Evolutionary conservation across 805 yeast species (phyloP).

Genomic region (Lipomyces orientalis): DNA sequence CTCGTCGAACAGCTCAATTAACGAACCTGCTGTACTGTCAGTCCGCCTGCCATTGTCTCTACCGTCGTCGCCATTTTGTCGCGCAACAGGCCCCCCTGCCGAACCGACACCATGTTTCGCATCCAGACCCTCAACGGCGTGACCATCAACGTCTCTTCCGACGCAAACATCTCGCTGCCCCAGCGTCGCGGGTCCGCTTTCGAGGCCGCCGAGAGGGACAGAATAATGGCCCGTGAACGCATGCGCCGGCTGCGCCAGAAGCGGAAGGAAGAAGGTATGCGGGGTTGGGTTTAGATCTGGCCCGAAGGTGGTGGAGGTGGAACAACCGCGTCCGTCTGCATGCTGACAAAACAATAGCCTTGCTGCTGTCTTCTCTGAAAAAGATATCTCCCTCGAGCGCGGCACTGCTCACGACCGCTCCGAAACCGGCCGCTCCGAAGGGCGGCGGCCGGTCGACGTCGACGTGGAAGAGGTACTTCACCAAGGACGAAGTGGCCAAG

Average conservation of each 20-base stretch:
- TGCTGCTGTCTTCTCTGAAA: constrained; percentile 20
- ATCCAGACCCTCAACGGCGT: constrained; percentile 31
- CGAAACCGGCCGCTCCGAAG: not conserved
- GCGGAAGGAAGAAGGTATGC: constrained; percentile 31
- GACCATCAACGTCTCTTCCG: constrained; percentile 27
- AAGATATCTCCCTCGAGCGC: constrained; percentile 26
- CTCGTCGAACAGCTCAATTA: too few relatives aligned
- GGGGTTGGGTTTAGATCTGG: too few relatives aligned
- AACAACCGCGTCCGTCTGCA: too few relatives aligned
- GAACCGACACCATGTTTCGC: constrained; percentile 20
- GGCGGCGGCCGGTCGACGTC: constrained; percentile 19
- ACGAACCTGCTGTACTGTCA: too few relatives aligned
- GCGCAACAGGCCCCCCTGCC: not conserved
- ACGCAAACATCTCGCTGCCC: constrained; percentile 29
- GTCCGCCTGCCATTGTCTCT: too few relatives aligned
- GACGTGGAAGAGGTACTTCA: constrained; percentile 30
- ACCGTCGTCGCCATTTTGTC: too few relatives aligned
- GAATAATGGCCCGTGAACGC: constrained; percentile 35
- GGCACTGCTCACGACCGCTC: constrained; percentile 9
- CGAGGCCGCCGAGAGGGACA: constrained; percentile 32
- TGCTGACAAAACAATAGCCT: constrained; percentile 10
- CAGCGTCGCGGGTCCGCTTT: constrained; percentile 30
- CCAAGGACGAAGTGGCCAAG: constrained; percentile 21
- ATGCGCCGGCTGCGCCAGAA: constrained; percentile 32
- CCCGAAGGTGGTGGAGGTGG: too few relatives aligned